These are phyloP conservation scores for Helenozyma baotianmanensis DNA, from an alignment of 805 yeast genomes.

Conservation along the genomic window DNA sequence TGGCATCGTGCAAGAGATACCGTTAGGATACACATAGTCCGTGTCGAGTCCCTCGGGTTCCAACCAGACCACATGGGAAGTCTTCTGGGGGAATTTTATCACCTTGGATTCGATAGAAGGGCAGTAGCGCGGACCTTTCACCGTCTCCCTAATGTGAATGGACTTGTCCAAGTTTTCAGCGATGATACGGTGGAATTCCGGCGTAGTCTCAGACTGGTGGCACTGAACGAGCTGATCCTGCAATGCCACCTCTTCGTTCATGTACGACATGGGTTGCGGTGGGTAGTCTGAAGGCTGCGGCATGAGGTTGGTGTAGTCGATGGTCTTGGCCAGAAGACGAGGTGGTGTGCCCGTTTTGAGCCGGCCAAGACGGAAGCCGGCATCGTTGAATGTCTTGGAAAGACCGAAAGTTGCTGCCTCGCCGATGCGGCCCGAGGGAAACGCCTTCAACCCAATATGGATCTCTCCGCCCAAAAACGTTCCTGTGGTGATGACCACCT, in stretches of 20 bases:
- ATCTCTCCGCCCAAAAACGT: constrained; percentile 93
- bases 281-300: constrained; percentile 77
- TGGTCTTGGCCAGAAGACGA: constrained; percentile 66
- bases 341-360: constrained; percentile 98
- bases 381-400: constrained; percentile 66
- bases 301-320: constrained; percentile 60
- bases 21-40: constrained; percentile 91
- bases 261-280: constrained; percentile 85
- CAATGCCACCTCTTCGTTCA: constrained; percentile 66
- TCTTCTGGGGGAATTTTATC: constrained; percentile 71
- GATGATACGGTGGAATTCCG: constrained; percentile 65
- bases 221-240: constrained; percentile 58
- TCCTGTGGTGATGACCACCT: constrained; percentile 90
- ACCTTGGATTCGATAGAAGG: constrained; percentile 94
- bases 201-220: constrained; percentile 74
- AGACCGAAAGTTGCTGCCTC: constrained; percentile 90
- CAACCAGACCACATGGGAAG: constrained; percentile 81
- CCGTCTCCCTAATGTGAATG: constrained; percentile 88
- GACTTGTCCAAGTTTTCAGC: constrained; percentile 71
- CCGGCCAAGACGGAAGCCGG: constrained; percentile 83
- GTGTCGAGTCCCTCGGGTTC: constrained; percentile 94
- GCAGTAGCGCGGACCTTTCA: constrained; percentile 95
- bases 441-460: constrained; percentile 75
- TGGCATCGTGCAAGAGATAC: constrained; percentile 95
- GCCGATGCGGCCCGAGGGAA: constrained; percentile 92